phyloP scores from a whole-genome alignment of 371 early-diverging fungal genomes.

The Rhizopus stolonifer region DNA sequence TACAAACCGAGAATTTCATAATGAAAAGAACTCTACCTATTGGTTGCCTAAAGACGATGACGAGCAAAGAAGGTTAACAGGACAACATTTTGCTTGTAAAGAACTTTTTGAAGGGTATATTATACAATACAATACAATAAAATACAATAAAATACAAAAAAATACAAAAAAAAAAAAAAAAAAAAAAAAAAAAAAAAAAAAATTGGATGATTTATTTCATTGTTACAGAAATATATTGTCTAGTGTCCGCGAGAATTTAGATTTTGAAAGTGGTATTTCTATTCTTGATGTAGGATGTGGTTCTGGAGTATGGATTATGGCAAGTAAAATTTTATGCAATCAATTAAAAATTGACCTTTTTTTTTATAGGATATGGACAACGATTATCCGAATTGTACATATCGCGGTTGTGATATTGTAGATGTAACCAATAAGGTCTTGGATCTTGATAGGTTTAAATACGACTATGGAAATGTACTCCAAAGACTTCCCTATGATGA shows the following conservation, averaged over 20 bases:
- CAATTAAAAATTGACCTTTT: too few species aligned
- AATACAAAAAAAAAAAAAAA: too few species aligned
- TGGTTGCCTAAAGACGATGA: slow-evolving; percentile 18
- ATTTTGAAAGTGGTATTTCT: not conserved
- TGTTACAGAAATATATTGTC: not conserved
- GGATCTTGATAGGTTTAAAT: not conserved
- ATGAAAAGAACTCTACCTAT: slow-evolving; percentile 11
- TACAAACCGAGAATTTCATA: slow-evolving; percentile 11
- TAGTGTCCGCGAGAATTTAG: not conserved
- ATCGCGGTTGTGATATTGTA: slow-evolving; percentile 32
- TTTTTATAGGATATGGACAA: slow-evolving; percentile 9
- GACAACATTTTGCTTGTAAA: not conserved
- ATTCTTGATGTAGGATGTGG: slow-evolving; percentile 16
- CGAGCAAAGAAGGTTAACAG: slow-evolving; percentile 14
- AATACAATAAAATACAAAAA: not conserved
- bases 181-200: too few species aligned
- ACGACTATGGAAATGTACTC: slow-evolving; percentile 5
- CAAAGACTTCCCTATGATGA: slow-evolving; percentile 53
- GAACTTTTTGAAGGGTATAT: not conserved
- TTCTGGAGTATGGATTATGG: slow-evolving; percentile 22
- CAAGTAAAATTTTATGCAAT: not conserved
- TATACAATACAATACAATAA: not conserved
- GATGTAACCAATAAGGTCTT: slow-evolving; percentile 4
- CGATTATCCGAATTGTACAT: slow-evolving; percentile 24
- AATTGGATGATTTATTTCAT: too few species aligned